A percentile compares a stretch with the other conserved stretches of the same genome.
phyloP scores from a whole-genome alignment of 441 rosid genomes.

The Euphorbia schlechtendalii region DNA sequence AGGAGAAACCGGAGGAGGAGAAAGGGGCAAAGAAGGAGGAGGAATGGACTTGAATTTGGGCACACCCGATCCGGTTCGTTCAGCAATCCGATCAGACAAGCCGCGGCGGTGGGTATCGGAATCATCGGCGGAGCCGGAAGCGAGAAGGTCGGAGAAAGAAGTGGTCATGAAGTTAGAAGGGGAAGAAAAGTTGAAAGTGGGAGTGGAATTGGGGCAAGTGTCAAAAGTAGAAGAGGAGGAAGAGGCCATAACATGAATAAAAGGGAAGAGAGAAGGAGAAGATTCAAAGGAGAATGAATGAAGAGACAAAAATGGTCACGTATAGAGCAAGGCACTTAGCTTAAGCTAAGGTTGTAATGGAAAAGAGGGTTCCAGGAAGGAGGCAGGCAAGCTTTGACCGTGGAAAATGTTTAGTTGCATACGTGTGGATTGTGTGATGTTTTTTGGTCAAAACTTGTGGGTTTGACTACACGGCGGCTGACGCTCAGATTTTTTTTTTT shows the following conservation, averaged over 20 bases:
- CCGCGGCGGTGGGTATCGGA: slow-evolving; percentile 11
- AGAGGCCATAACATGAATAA: slow-evolving; percentile 20
- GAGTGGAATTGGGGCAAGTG: slow-evolving; percentile 29
- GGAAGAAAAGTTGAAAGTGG: slow-evolving; percentile 23
- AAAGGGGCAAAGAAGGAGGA: slow-evolving; percentile 68
- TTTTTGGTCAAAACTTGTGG: slow-evolving; percentile 41
- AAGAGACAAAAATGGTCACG: slow-evolving; percentile 36
- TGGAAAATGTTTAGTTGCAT: slow-evolving; percentile 16
- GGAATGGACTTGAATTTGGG: slow-evolving; percentile 84
- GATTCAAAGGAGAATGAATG: background rate
- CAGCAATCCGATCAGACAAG: slow-evolving; percentile 38
- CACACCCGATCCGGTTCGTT: slow-evolving; percentile 53
- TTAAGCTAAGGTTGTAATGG: background rate
- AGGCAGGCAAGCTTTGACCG: slow-evolving; percentile 25
- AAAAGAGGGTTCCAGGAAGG: slow-evolving; percentile 37
- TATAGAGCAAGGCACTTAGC: slow-evolving; percentile 31
- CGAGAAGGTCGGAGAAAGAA: slow-evolving; percentile 54
- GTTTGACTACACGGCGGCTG: slow-evolving; percentile 57
- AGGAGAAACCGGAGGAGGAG: slow-evolving; percentile 64
- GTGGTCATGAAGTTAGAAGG: slow-evolving; percentile 38
- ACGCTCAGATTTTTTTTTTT: no score
- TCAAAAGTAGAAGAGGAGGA: slow-evolving; percentile 36
- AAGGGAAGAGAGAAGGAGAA: slow-evolving; percentile 9
- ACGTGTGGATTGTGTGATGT: background rate
- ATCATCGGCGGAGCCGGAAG: slow-evolving; percentile 18